Percentiles rank a stretch among this genome's conserved stretches.
Conservation (phyloP, 345 rosid species). For the Camelina hispida region DNA sequence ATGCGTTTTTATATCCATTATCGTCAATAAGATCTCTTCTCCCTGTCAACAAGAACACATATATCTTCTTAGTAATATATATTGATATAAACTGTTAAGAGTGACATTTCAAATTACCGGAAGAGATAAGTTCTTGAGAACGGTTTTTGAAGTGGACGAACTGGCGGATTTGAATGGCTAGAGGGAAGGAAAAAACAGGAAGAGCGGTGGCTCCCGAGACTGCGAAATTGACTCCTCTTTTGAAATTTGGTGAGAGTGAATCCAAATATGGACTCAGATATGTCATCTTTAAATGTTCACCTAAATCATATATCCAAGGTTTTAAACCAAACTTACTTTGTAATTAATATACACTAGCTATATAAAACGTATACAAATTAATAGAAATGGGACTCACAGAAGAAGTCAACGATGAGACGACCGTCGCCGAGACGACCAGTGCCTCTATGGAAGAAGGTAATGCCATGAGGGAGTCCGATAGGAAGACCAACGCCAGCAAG, state of each 20-base stretch:
- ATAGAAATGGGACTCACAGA: slow-evolving; percentile 48
- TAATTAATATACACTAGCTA: no score
- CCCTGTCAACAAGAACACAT: slow-evolving; percentile 30
- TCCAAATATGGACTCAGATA: slow-evolving; percentile 57
- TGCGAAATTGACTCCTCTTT: slow-evolving; percentile 54
- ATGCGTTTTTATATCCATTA: slow-evolving; percentile 55
- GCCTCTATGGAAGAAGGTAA: slow-evolving; percentile 54
- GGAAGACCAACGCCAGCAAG: slow-evolving; percentile 48
- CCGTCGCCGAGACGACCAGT: slow-evolving; percentile 58
- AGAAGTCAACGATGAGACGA: slow-evolving; percentile 63
- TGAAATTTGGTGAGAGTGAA: slow-evolving; percentile 55
- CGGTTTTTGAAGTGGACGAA: slow-evolving; percentile 52
- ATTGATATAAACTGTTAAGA: neutral
- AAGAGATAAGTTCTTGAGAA: slow-evolving; percentile 49
- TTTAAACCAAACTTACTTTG: no score
- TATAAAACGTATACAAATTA: no score
- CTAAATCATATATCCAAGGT: slow-evolving; percentile 39
- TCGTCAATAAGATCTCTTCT: slow-evolving; percentile 48
- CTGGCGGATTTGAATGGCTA: slow-evolving; percentile 50
- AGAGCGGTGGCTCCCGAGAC: slow-evolving; percentile 52
- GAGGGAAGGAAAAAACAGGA: slow-evolving; percentile 46
- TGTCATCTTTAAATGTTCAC: slow-evolving; percentile 48
- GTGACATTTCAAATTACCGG: slow-evolving; percentile 19
- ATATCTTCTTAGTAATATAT: no score
- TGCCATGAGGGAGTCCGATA: slow-evolving; percentile 57